Conservation (phyloP, 2,329 filamentous ascomycete species). For the Didymella arachidicola region DNA sequence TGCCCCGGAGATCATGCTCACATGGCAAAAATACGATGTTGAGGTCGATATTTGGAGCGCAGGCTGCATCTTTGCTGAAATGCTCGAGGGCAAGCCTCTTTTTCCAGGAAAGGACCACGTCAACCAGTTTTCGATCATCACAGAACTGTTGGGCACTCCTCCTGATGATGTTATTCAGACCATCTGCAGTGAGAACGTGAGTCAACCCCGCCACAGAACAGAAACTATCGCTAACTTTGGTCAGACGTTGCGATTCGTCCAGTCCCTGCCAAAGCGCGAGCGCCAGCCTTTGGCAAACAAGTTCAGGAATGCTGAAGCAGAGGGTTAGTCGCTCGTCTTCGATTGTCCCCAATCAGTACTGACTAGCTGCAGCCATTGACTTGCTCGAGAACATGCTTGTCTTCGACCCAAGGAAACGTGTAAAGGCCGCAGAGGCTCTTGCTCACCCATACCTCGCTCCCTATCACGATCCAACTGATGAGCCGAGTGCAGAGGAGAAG, state of each 20-base stretch:
- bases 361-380: slow-evolving; percentile 73
- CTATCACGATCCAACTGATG: slow-evolving; percentile 97
- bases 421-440: slow-evolving; percentile 85
- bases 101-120: slow-evolving; percentile 99
- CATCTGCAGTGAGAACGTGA: slow-evolving; percentile 96
- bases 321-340: slow-evolving; percentile 64
- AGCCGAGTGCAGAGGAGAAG: slow-evolving; percentile 94
- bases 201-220: slow-evolving; percentile 40
- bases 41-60: slow-evolving; percentile 99
- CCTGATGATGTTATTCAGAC: slow-evolving; percentile 98
- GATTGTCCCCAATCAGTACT: not conserved
- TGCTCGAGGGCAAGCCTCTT: slow-evolving; percentile 97
- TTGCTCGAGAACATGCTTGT: slow-evolving; percentile 96
- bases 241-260: slow-evolving; percentile 94
- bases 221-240: slow-evolving; percentile 27
- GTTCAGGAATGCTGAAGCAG: slow-evolving; percentile 92
- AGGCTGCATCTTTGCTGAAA: slow-evolving; percentile 98
- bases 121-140: slow-evolving; percentile 99
- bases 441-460: slow-evolving; percentile 92
- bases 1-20: slow-evolving; percentile 99
- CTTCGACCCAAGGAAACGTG: slow-evolving; percentile 95
- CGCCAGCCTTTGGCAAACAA: slow-evolving; percentile 85
- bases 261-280: slow-evolving; percentile 94
- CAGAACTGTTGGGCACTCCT: slow-evolving; percentile 92
- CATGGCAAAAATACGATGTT: slow-evolving; percentile 99